A percentile compares a stretch with the other conserved stretches of the same genome.
Conservation (phyloP, 306 rosid species). For the Mucuna pruriens region DNA sequence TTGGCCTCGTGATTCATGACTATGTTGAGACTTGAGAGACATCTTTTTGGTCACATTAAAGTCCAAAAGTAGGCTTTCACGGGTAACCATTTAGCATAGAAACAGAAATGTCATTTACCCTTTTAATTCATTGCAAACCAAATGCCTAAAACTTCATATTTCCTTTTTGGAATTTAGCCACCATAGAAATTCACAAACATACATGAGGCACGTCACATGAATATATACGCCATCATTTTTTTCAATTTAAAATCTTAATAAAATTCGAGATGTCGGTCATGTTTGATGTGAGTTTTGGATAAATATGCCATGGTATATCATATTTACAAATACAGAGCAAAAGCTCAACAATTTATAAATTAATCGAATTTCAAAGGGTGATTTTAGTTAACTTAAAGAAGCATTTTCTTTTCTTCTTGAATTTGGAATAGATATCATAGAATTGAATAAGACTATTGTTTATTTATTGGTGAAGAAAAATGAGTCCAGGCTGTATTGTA, state of each 20-base stretch:
- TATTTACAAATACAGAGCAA: background rate
- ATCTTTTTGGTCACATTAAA: conserved; percentile 43
- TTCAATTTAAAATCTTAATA: background rate
- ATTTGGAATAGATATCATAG: background rate
- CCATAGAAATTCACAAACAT: conserved; percentile 6
- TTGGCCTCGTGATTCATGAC: conserved; percentile 40
- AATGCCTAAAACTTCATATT: background rate
- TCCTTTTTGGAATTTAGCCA: background rate
- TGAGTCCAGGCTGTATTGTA: conserved; percentile 21
- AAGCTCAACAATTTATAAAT: background rate
- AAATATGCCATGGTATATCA: background rate
- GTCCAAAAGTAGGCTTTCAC: conserved; percentile 37
- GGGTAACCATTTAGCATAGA: conserved; percentile 20
- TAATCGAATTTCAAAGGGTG: background rate
- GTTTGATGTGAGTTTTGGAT: background rate
- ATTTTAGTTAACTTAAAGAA: background rate
- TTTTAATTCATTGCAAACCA: conserved; percentile 34
- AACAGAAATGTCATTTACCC: background rate
- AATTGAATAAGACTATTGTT: background rate
- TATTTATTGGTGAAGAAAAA: background rate
- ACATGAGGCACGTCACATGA: background rate
- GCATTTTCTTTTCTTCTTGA: background rate
- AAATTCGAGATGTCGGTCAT: conserved; percentile 19
- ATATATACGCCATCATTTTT: background rate
- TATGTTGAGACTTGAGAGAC: conserved; percentile 3